Base-by-base conservation (phyloP, 371 early-diverging fungal species). In the Caulochytrium protostelioides region DNA sequence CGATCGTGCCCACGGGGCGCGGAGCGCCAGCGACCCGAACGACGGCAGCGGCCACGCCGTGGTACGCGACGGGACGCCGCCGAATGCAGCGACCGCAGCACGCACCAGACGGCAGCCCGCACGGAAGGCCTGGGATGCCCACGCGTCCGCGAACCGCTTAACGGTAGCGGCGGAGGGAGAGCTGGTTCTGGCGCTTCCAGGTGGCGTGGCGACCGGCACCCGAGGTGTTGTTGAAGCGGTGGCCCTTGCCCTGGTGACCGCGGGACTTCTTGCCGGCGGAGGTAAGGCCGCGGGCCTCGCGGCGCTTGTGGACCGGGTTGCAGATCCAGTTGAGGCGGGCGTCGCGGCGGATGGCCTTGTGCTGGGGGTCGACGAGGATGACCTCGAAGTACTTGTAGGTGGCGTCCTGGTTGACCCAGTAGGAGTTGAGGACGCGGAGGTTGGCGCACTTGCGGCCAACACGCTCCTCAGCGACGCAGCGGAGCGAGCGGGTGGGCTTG, bases 341-440 rank as follows among this genome's bases (percentile, higher is more conserved):
- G 59, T 98, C 97, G 50, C 86, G 85, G 47, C 97, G 80, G 68
- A 98, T 92, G 47, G 80, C 84, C 71, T 81, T 79, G 79, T 91
- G 91, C 38, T 58, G 53, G 47, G 94, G 92, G 60, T 98, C 95
- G 47, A 97, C 95, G 38, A 85, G 72, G 63, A 98, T 97, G 52
- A 95, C 90, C 65, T 98, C 98, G 59, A 63, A 98, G 78, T 79
- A 91, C 74, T 98, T 95, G 79, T 79, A 94, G 50, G 85, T 83
- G 43, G 86, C 65, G 65, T 97, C 98, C 70, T 61, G 54, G 81
- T 90, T 90, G 41, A 98, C 79, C 95, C 95, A 92, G 83, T 98
- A 98, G 38, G 86, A 85, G 80, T 87, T 92, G 41, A 98, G 70
- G 34, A 98, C 86, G 45, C 97, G 79, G 49, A 97, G 63, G 71